Evolutionary conservation across 768 basidiomycete species (phyloP), one percentile per base, ranked within the genome.

Genomic region (Leccinum pellstonianum): DNA sequence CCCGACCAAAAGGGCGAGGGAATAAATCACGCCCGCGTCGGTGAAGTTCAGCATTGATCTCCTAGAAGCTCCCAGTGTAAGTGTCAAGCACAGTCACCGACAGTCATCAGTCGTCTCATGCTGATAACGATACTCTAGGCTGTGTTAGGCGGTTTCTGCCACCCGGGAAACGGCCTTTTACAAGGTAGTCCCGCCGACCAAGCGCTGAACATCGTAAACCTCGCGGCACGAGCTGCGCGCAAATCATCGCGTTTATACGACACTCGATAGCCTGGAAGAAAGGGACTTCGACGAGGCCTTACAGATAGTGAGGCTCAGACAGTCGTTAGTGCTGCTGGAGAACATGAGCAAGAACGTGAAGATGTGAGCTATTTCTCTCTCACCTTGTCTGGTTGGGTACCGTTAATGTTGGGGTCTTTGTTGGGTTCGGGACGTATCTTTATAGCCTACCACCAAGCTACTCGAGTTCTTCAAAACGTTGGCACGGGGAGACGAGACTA

Each of bases 181-280:
- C 1, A 55, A 59, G 23, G 64, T 41, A 1, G 59, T 66, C 1
- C 52, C 60, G 0, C 69, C 67, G 1, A 1, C 58, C 70, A 4
- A 33, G 60, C 68, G 5, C 60, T 77, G 58, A 76, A 81, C 60
- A 57, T 82, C 3, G 66, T 77, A 0, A 77, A 80, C 79, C 81
- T 12, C 60, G 67, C 6, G 72, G 76, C 3, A 59, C 71, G 3
- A 43, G 66, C 3, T 79, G 78, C 75, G 58, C 62, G 3, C 49
- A 61, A 1, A 59, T 77, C 35, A 73, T 80, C 6, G 35, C n/a
- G 0, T 60, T 57, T 3, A 60, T 79, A 12, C 64, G 57, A 23
- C 52, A 54, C 7, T 48, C 65, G 10, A 59, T 65, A 54, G 54
- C 63, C 43, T 54, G 46, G 54, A 66, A 41, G 11, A 8, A 62